Evolutionary conservation across 192 early-diverging fungal genomes (phyloP).

Genomic region (Backusella mclennaniae): DNA sequence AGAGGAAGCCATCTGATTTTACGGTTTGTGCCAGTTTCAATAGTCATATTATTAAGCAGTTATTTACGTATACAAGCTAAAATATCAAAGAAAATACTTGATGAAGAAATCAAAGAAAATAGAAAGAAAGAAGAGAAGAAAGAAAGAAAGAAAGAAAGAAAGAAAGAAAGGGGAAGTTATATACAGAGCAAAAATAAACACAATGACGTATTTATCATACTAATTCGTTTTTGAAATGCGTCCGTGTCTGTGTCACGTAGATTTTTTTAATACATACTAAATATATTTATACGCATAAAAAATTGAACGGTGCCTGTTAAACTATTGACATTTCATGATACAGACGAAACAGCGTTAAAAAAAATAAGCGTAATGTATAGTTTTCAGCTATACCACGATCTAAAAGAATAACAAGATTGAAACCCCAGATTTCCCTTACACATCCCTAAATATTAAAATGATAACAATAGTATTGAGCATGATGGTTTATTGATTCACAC

Average conservation of each 20-base stretch:
- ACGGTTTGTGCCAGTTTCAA: constrained; percentile 11
- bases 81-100: background rate
- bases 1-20: constrained; percentile 76
- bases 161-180: background rate
- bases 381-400: background rate
- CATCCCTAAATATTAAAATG: background rate
- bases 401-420: background rate
- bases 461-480: background rate
- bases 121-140: background rate
- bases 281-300: background rate
- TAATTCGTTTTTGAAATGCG: background rate
- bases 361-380: background rate
- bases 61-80: background rate
- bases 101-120: background rate
- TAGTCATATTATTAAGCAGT: background rate
- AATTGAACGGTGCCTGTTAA: background rate
- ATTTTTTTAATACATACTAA: background rate
- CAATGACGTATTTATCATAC: background rate
- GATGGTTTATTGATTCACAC: too few relatives aligned
- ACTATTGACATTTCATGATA: background rate
- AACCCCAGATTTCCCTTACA: background rate
- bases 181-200: background rate
- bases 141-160: background rate
- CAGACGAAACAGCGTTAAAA: background rate
- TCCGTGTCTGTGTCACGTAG: background rate